Conservation (phyloP, 768 basidiomycete species). For the Daedaleopsis sinensis region DNA sequence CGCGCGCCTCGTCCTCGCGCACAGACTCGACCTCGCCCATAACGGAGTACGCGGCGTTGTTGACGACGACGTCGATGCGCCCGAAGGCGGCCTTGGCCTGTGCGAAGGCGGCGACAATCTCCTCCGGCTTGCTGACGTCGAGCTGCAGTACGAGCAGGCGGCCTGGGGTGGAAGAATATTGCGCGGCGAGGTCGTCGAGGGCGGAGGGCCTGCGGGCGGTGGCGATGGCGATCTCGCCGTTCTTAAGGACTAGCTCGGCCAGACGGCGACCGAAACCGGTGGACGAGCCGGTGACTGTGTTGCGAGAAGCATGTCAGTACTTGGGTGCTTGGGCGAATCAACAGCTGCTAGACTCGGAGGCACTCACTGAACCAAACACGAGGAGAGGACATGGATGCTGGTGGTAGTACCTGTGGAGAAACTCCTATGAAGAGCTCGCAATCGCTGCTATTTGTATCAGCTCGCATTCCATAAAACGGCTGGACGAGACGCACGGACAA, state of each 20-base stretch:
- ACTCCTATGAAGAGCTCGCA: no score
- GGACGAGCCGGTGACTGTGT: slow-evolving; percentile 30
- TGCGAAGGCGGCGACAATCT: slow-evolving; percentile 23
- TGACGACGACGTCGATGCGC: slow-evolving; percentile 31
- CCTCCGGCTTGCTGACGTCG: slow-evolving; percentile 22
- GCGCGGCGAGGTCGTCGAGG: slow-evolving; percentile 24
- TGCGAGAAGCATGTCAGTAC: background rate
- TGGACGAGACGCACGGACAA: no score
- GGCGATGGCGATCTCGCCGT: slow-evolving; percentile 31
- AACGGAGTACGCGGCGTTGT: slow-evolving; percentile 26
- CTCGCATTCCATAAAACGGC: no score
- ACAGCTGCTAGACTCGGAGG: background rate
- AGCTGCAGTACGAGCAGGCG: slow-evolving; percentile 26
- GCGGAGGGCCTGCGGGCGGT: slow-evolving; percentile 27
- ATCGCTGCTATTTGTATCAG: no score
- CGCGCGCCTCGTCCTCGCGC: slow-evolving; percentile 13
- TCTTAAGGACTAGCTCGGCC: slow-evolving; percentile 24
- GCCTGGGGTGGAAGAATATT: slow-evolving; percentile 8
- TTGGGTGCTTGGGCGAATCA: no score
- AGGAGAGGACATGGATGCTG: slow-evolving; percentile 4
- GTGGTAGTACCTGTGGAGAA: no score
- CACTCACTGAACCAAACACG: slow-evolving; percentile 28
- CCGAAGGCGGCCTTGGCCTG: slow-evolving; percentile 21
- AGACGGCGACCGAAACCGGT: slow-evolving; percentile 30
- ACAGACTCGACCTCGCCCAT: slow-evolving; percentile 24